Percentiles rank a stretch among this genome's conserved stretches.
These are phyloP conservation scores for Geotrichum australiense DNA, from an alignment of 1,139 yeast species.

Conservation along the genomic window DNA sequence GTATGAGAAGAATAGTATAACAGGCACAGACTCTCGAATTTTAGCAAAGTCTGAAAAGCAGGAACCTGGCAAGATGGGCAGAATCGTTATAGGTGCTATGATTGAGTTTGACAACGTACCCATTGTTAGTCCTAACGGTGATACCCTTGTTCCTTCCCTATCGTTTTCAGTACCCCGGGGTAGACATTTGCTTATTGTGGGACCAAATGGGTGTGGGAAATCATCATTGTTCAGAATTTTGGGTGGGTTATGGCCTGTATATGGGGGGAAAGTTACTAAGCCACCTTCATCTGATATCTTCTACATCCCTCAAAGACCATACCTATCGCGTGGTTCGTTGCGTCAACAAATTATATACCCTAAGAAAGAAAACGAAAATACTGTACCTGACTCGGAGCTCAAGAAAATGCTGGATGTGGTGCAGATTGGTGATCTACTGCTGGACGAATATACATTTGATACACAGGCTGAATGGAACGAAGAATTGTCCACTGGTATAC, in stretches of 20 bases:
- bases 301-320: constrained; percentile 89
- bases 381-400: constrained; percentile 56
- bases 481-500: constrained; percentile 84
- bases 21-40: constrained; percentile 17
- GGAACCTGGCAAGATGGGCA: constrained; percentile 22
- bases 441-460: constrained; percentile 40
- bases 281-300: constrained; percentile 69
- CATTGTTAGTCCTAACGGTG: constrained; percentile 78
- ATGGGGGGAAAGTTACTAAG: constrained; percentile 51
- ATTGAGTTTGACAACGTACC: constrained; percentile 70
- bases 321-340: constrained; percentile 66
- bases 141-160: constrained; percentile 58
- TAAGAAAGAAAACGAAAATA: constrained; percentile 55
- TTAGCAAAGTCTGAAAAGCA: constrained; percentile 9
- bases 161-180: constrained; percentile 72
- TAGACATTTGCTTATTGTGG: constrained; percentile 80
- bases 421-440: constrained; percentile 34
- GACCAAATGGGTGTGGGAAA: constrained; percentile 95
- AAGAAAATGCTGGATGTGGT: constrained; percentile 48
- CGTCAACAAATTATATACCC: constrained; percentile 90
- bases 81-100: constrained; percentile 46
- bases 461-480: constrained; percentile 78
- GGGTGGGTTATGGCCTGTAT: constrained; percentile 91
- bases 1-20: constrained; percentile 29
- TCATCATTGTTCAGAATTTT: constrained; percentile 83